Base-by-base conservation (phyloP, 176 grass and related monocot species). In the Rhipidocladum racemiflorum region DNA sequence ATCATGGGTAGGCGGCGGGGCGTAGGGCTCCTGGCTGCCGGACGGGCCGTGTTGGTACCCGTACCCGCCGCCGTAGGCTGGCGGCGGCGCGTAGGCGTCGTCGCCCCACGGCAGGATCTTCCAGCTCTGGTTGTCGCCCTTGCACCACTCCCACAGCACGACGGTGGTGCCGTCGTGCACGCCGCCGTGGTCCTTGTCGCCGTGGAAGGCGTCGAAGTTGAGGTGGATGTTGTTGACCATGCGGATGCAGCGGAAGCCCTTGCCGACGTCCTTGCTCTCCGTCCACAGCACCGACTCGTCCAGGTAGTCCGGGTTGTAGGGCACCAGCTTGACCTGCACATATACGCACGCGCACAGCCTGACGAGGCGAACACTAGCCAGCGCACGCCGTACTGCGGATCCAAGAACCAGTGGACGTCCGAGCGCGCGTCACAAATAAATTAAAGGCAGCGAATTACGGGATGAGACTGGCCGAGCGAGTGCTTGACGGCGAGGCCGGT, bases 261-360 rank as follows among this genome's bases (percentile, higher is more conserved):
- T 75, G 23, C 93, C 93, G 0, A 92, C 80, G 79, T 96, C 93
- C 17, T 18, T 57, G 86, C 90, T 86, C 85, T 92, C 90, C 13
- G 93, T 86, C 93, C 93, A 95, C 65, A 92, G 82, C 67, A 95
- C 70, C 9, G 93, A 92, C 79, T 88, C 90, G 77, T 95, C 93
- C 15, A 61, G 5, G 62, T 75, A 90, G 0, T 88, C 82, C 0
- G 85, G 83, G 48, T 82, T 95, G 79, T 77, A 95, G 4, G 87
- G 88, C 9, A 76, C 35, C 18, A 90, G 66, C 49, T 82, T 77
- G 34, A 93, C 88, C 91, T 93, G 38, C 46, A 45, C 2, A 39
- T 40, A 40, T 13, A 44, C 16, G 6, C 17, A 40, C 21, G 15
- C 24, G 5, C 11, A 0, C 48, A 51, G 17, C 2, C 12, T 4